Evolutionary conservation across 768 basidiomycete species (phyloP).

Genomic region (Coprinellus micaceus): DNA sequence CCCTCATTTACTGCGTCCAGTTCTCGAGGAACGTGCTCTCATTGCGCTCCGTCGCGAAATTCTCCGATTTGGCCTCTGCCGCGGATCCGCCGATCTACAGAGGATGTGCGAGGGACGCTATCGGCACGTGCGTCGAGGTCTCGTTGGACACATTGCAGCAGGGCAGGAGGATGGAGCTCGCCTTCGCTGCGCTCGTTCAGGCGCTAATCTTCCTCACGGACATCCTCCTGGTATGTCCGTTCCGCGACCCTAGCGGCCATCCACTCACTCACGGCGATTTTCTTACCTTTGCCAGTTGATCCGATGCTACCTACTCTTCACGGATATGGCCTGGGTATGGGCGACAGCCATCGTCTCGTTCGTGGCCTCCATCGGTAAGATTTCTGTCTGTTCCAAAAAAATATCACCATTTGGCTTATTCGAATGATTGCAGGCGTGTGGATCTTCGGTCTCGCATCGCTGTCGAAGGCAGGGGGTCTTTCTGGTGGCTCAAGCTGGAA

Average conservation of each 20-base stretch:
- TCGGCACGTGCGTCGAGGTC: background rate
- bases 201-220: background rate
- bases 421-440: background rate
- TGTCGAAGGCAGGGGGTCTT: background rate
- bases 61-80: background rate
- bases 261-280: background rate
- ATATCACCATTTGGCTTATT: background rate
- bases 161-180: background rate
- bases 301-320: background rate
- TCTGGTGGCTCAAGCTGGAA: background rate
- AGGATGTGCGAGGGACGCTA: background rate
- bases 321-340: background rate
- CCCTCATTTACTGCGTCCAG: background rate
- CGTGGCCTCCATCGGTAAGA: background rate
- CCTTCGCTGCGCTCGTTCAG: background rate
- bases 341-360: background rate
- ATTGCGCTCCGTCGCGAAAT: background rate
- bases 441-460: slow-evolving; percentile 1
- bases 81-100: no score
- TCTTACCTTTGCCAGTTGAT: background rate
- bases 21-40: background rate
- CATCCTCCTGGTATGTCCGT: background rate
- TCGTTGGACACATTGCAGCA: background rate
- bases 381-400: no score
- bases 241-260: background rate